Conservation (phyloP, 495 filamentous ascomycete genomes). For the Hyaloscypha finlandica region DNA sequence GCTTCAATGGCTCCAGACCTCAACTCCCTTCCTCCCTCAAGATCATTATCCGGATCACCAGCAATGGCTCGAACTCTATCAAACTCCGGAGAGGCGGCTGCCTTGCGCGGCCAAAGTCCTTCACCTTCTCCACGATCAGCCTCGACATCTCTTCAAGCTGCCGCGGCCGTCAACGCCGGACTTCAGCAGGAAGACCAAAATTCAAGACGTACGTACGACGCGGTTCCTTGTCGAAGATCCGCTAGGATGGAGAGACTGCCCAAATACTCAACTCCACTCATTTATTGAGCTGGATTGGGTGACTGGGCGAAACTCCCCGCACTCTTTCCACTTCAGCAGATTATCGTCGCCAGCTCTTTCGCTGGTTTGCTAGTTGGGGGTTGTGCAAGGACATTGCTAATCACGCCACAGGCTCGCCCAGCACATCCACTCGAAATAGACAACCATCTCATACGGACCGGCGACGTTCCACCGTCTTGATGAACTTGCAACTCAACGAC, state of each 20-base stretch:
- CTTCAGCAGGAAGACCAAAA: slow-evolving; percentile 59
- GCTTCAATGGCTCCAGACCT: slow-evolving; percentile 63
- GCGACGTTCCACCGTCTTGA: slow-evolving; percentile 67
- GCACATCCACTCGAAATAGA: slow-evolving; percentile 54
- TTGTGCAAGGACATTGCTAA: slow-evolving; percentile 10
- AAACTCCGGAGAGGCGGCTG: slow-evolving; percentile 34
- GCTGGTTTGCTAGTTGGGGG: neutral
- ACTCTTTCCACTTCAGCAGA: neutral
- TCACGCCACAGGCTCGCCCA: slow-evolving; percentile 49
- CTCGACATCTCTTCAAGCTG: slow-evolving; percentile 64
- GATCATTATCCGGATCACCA: slow-evolving; percentile 41
- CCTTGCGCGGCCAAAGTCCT: slow-evolving; percentile 44
- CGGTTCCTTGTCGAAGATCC: neutral
- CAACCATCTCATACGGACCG: slow-evolving; percentile 58
- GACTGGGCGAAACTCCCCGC: neutral
- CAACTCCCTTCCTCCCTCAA: slow-evolving; percentile 71
- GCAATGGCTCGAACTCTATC: slow-evolving; percentile 43
- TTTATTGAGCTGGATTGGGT: neutral
- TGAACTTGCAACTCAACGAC: slow-evolving; percentile 76
- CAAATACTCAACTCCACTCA: neutral
- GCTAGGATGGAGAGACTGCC: neutral
- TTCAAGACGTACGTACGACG: slow-evolving; percentile 43
- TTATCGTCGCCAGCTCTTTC: neutral
- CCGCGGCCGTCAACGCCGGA: slow-evolving; percentile 70
- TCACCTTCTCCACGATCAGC: slow-evolving; percentile 60